Evolutionary conservation across 2,329 filamentous ascomycete species (phyloP), one percentile per base, ranked within the genome.

Genomic region (Botrytis hyacinthi): DNA sequence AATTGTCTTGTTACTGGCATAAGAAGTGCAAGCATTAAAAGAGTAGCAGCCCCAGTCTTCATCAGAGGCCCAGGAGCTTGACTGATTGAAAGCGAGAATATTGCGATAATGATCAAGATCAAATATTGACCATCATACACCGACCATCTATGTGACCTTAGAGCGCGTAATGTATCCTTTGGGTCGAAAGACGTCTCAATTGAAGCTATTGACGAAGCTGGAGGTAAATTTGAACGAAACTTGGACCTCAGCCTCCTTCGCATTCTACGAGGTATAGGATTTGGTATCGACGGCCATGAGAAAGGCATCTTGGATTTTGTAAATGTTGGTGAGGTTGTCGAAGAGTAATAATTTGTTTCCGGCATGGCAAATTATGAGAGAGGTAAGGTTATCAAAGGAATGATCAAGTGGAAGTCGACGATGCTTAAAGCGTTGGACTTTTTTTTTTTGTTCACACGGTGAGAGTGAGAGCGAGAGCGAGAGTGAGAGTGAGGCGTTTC

Each of bases 1-100:
- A 98, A 97, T 82, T 98, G 95, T 76, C 93, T 88, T 5, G 95
- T 97, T 69, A 93, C 87, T 10, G 95, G 95, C 82, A 97, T 88
- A 62, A 95, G 85, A 57, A 97, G 85, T 46, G 94, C 89, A 77
- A 90, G 85, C 74, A 92, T 85, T 75, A 95, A 86, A 71, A 89
- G 85, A 1, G 91, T 86, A 22, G 93, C 87, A 60, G 92, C 89
- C 66, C 90, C 87, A 1, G 91, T 91, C 87, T 97, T 98, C 76
- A 92, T 84, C 72, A 95, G 82, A 0, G 94, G 92, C 1, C 94
- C 94, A 0, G 94, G 90, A 20, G 86, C 88, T 76, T 95, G 92
- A 75, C 95, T 93, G 76, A 98, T 90, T 79, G 88, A 92, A 75
- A 98, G 87, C 71, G 92, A 94, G 84, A 97, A 97, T 78, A 97